These are phyloP conservation scores for Colletotrichum melonis DNA, from an alignment of 2,329 filamentous ascomycete genomes.

Conservation along the genomic window DNA sequence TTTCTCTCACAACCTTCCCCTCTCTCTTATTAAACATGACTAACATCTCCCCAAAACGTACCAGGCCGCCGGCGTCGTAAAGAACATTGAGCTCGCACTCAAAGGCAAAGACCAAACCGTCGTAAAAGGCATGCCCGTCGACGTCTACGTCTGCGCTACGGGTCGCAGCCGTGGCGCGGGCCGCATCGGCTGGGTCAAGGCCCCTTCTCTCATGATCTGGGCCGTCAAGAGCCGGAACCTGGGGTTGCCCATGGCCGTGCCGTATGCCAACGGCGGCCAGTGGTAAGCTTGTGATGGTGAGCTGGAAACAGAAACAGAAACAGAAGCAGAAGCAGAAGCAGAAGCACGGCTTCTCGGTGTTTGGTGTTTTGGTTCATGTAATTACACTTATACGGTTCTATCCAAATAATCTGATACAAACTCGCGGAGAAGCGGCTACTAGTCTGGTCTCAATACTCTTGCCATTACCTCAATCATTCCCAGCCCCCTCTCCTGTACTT, in stretches of 20 bases:
- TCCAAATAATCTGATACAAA: background rate
- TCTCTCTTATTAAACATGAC: background rate
- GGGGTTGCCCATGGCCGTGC: constrained; percentile 54
- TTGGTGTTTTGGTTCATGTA: background rate
- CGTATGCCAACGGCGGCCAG: constrained; percentile 60
- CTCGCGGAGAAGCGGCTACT: background rate
- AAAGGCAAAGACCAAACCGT: constrained; percentile 54
- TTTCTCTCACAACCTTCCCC: background rate
- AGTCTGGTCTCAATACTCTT: too few species aligned
- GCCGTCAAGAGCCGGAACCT: constrained; percentile 63
- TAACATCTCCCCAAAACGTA: background rate
- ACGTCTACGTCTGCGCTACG: constrained; percentile 59
- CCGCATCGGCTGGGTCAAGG: constrained; percentile 56
- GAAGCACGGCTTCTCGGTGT: background rate
- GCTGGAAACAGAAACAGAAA: too few species aligned
- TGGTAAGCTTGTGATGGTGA: constrained; percentile 47
- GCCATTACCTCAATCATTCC: too few species aligned
- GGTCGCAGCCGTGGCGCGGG: constrained; percentile 64
- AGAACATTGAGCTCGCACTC: constrained; percentile 63
- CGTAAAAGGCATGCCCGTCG: constrained; percentile 61
- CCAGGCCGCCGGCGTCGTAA: constrained; percentile 61
- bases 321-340: too few species aligned
- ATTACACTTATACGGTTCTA: background rate
- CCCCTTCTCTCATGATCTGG: constrained; percentile 64
- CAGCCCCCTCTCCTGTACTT: too few species aligned